Evolutionary conservation across 2,329 filamentous ascomycete genomes (phyloP).

Genomic region (Allantophomopsis cytisporea): DNA sequence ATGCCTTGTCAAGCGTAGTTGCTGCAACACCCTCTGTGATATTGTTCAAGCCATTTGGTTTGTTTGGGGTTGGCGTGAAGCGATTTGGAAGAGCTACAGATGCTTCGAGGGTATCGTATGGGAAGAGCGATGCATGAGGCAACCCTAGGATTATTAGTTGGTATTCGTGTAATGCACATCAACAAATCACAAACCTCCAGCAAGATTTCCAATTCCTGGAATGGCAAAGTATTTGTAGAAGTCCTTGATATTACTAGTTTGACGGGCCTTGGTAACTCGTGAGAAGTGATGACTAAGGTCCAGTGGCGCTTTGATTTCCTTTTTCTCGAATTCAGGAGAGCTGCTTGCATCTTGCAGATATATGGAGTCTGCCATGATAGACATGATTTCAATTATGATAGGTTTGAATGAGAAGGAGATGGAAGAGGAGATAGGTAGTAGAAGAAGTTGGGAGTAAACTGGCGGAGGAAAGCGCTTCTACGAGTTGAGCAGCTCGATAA

Average conservation of each 20-base stretch:
- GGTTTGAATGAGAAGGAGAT: too few relatives aligned
- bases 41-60: constrained; percentile 28
- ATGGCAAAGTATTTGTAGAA: constrained; percentile 77
- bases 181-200: constrained; percentile 35
- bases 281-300: constrained; percentile 76
- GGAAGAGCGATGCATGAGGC: constrained; percentile 71
- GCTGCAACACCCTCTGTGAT: constrained; percentile 22
- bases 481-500: too few relatives aligned
- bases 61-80: constrained; percentile 58
- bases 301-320: constrained; percentile 31
- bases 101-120: constrained; percentile 82
- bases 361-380: not conserved
- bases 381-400: too few relatives aligned
- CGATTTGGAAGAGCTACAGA: constrained; percentile 61
- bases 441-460: too few relatives aligned
- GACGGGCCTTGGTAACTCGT: constrained; percentile 48
- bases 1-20: constrained; percentile 11
- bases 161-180: not conserved
- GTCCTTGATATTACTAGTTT: constrained; percentile 56
- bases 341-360: not conserved
- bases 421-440: too few relatives aligned
- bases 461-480: too few relatives aligned
- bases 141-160: constrained; percentile 40
- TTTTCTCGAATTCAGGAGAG: not conserved
- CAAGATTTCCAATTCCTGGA: constrained; percentile 46